phyloP scores from a whole-genome alignment of 1,139 yeast genomes.

The Yamadazyma sp. region DNA sequence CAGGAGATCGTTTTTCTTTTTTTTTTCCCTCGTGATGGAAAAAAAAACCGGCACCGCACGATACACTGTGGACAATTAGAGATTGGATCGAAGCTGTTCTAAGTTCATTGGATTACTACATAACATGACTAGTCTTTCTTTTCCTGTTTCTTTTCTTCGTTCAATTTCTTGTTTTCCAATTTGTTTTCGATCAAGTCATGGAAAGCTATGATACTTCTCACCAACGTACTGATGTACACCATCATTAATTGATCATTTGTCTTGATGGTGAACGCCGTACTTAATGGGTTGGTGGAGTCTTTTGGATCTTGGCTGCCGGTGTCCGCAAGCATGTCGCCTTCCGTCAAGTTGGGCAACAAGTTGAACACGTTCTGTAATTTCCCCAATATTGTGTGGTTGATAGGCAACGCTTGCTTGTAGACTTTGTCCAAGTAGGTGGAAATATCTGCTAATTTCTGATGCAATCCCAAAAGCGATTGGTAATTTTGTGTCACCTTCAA shows the following conservation, averaged over 20 bases:
- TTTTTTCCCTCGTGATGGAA: neutral
- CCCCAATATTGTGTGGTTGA: conserved; percentile 88
- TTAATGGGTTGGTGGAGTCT: conserved; percentile 47
- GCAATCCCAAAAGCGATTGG: conserved; percentile 84
- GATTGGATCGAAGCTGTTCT: too few species aligned
- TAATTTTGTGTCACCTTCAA: conserved; percentile 85
- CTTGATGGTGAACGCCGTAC: conserved; percentile 83
- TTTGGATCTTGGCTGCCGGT: conserved; percentile 18
- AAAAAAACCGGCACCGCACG: neutral
- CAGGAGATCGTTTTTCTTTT: too few species aligned
- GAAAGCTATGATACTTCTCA: conserved; percentile 93
- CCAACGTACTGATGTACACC: conserved; percentile 84
- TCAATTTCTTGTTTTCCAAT: conserved; percentile 68
- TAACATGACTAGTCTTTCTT: neutral
- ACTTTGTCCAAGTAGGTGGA: conserved; percentile 79
- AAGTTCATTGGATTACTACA: neutral
- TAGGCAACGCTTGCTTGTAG: conserved; percentile 68
- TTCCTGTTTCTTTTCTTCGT: conserved; percentile 30
- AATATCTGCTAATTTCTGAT: conserved; percentile 76
- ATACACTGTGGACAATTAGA: too few species aligned
- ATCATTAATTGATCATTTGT: conserved; percentile 96
- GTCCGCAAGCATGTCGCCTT: conserved; percentile 12
- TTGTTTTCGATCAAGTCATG: conserved; percentile 96
- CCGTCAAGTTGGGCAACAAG: conserved; percentile 76
- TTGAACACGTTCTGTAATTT: conserved; percentile 94